Evolutionary conservation across 306 rosid species (phyloP).

Genomic region (Acacia melanoxylon): DNA sequence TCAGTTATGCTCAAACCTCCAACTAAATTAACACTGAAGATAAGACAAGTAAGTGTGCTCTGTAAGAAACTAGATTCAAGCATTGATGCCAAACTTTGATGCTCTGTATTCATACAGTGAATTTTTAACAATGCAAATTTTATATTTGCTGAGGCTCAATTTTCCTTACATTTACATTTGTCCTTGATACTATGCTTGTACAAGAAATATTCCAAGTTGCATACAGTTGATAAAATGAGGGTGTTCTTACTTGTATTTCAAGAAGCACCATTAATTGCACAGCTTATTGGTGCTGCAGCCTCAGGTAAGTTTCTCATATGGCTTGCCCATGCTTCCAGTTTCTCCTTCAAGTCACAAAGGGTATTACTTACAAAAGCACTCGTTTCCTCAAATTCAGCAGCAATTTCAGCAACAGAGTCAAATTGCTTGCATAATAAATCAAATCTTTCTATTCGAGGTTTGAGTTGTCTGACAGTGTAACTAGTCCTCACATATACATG

Average conservation of each 20-base stretch:
- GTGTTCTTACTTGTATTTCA: conserved; percentile 4
- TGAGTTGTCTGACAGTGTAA: conserved; percentile 30
- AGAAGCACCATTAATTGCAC: conserved; percentile 11
- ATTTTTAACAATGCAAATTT: background rate
- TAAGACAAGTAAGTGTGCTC: background rate
- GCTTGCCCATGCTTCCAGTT: conserved; percentile 30
- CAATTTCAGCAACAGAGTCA: conserved; percentile 28
- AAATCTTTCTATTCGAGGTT: conserved; percentile 31
- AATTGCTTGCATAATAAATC: conserved; percentile 35
- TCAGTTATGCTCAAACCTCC: background rate
- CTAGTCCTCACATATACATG: conserved; percentile 31
- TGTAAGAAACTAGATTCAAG: background rate
- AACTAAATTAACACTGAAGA: background rate
- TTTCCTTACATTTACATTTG: conserved; percentile 17
- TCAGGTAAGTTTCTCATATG: conserved; percentile 28
- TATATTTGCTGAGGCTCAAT: background rate
- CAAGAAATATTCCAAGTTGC: background rate
- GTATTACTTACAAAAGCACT: conserved; percentile 32
- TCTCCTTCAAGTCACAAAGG: conserved; percentile 35
- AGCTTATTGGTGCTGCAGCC: conserved; percentile 21
- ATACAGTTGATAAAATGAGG: background rate
- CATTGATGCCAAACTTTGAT: background rate
- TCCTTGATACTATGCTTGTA: background rate
- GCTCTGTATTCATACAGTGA: background rate
- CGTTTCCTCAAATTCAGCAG: conserved; percentile 45